These are phyloP conservation scores for Sphagnum magellanicum DNA, from an alignment of 228 moss, liverwort and hornwort genomes.

Conservation along the genomic window DNA sequence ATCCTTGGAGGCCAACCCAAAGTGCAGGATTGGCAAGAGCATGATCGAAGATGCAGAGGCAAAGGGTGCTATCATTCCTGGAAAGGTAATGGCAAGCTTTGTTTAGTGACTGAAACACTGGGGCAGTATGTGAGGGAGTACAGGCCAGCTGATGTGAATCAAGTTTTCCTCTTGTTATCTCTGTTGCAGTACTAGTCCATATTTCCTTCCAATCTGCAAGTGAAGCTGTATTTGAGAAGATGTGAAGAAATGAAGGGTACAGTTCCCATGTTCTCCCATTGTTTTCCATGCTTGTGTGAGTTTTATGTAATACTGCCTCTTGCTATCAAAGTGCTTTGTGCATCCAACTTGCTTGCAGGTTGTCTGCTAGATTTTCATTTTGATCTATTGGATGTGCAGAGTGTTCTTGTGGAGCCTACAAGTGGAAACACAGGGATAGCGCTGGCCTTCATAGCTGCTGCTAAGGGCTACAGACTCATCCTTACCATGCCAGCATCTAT, in stretches of 20 bases:
- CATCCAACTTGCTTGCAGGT: no score
- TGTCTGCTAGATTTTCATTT: no score
- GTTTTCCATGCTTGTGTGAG: no score
- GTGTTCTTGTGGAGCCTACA: slow-evolving; percentile 92
- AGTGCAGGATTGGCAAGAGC: slow-evolving; percentile 88
- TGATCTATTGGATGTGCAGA: slow-evolving; percentile 30
- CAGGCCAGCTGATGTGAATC: not conserved
- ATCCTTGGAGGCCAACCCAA: not conserved
- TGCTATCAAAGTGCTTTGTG: no score
- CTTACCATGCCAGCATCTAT: slow-evolving; percentile 99
- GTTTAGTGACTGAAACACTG: not conserved
- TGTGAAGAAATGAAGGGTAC: no score
- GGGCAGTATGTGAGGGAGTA: not conserved
- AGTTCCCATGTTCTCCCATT: no score
- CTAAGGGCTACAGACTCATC: slow-evolving; percentile 91
- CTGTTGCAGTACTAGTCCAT: no score
- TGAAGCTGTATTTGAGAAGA: no score
- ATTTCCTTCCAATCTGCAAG: no score
- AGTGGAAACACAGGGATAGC: slow-evolving; percentile 99
- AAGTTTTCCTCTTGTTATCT: not conserved
- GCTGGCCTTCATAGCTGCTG: slow-evolving; percentile 96
- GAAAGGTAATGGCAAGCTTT: slow-evolving; percentile 47
- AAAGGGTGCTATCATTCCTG: slow-evolving; percentile 80
- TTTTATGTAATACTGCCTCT: no score
- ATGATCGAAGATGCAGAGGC: slow-evolving; percentile 92